Percentiles rank a stretch among this genome's conserved stretches.
These are phyloP conservation scores for Aspergillus affinis DNA, from an alignment of 495 filamentous ascomycete genomes.

Conservation along the genomic window DNA sequence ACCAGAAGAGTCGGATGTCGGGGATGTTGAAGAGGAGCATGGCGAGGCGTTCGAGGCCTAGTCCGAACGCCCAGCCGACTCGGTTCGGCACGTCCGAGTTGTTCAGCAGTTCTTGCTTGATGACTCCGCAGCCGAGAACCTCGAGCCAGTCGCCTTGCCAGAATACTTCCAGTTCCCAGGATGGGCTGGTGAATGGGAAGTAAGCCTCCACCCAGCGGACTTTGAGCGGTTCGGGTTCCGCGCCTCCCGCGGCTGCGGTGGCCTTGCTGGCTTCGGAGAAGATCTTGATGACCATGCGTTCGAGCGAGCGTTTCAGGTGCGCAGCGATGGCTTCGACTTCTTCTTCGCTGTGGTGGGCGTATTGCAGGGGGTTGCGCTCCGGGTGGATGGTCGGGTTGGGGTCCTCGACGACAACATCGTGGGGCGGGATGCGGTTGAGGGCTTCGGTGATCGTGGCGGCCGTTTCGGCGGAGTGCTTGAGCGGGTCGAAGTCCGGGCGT, in stretches of 20 bases:
- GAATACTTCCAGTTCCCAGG: constrained; percentile 94
- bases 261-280: constrained; percentile 77
- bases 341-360: constrained; percentile 61
- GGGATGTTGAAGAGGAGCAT: constrained; percentile 96
- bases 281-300: constrained; percentile 84
- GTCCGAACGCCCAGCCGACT: constrained; percentile 92
- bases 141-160: constrained; percentile 96
- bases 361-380: constrained; percentile 81
- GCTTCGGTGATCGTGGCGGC: constrained; percentile 58
- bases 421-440: constrained; percentile 63
- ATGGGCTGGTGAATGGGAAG: constrained; percentile 91
- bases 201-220: constrained; percentile 96
- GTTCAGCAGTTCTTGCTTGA: constrained; percentile 73
- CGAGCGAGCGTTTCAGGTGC: constrained; percentile 87
- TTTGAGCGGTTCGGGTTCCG: constrained; percentile 64
- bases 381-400: constrained; percentile 76
- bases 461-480: constrained; percentile 37
- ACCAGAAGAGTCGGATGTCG: constrained; percentile 98
- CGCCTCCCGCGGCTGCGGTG: constrained; percentile 48
- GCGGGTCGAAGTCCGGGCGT: constrained; percentile 61
- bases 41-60: constrained; percentile 89
- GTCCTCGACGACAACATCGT: constrained; percentile 77
- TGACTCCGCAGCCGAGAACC: constrained; percentile 89
- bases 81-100: constrained; percentile 73
- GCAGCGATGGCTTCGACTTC: constrained; percentile 81